Base-by-base conservation (phyloP, 2,329 filamentous ascomycete genomes). In the Fusarium albidum region DNA sequence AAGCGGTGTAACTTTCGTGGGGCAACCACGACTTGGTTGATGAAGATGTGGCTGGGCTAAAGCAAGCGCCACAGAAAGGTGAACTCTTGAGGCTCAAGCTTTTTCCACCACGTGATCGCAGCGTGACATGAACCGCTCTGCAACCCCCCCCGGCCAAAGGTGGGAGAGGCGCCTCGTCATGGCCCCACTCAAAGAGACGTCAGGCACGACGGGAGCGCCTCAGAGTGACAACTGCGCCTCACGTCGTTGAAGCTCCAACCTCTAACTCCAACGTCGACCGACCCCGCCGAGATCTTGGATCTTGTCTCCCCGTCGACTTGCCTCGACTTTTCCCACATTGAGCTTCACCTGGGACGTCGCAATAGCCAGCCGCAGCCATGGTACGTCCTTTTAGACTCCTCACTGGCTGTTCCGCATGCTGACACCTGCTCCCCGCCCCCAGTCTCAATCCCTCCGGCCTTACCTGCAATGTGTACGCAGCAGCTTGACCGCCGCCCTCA, bases 401-500 rank as follows among this genome's bases (percentile, higher is more conserved):
- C n/a, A 26, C 9, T 21, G 14, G 11, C 25, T 26, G 12, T 38
- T 35, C 50, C 27, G 39, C 46, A 48, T 54, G 58, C 64, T 66
- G 56, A 64, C 62, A 50, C 43, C 49, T 48, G 33, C 47, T 48
- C 53, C 37, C 51, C 42, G 44, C 46, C 42, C 39, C 28, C 63
- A 89, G 95, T 97, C 93, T 73, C 94, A 97, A 92, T 96, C 93
- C 64, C 85, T 98, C 71, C 91, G 94, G 61, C 94, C 94, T 51
- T 97, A 98, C 79, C 90, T 97, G 66, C 92, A 96, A 82, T 96
- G 91, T 76, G 95, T 98, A 69, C 91, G 95, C 69, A 93, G 91
- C 72, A 96, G 91, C 70, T 84, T 99, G 71, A 98, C 93, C 33
- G 92, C 94, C 62, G 94, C 95, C 63, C 88, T 99, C 65, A 94